Evolutionary conservation across 164 flowering plant genomes (phyloP).

Genomic region (Vitis rupestris): DNA sequence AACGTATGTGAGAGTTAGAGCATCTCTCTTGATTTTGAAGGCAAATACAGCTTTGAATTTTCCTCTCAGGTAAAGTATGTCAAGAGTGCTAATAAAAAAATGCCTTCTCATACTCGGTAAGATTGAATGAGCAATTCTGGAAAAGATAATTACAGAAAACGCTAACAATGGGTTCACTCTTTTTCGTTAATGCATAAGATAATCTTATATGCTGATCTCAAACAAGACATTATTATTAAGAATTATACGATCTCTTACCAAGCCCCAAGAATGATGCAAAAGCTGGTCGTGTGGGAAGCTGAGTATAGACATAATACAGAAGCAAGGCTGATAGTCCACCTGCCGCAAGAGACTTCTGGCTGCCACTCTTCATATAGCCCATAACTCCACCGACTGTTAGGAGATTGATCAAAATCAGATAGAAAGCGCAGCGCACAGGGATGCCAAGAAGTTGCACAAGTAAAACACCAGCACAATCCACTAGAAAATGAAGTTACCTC

Average conservation of each 20-base stretch:
- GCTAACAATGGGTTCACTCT: too few species aligned
- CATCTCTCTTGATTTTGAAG: too few species aligned
- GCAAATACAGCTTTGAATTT: too few species aligned
- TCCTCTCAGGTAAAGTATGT: too few species aligned
- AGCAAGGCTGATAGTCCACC: slow-evolving; percentile 72
- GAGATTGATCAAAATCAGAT: slow-evolving; percentile 2
- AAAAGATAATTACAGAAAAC: too few species aligned
- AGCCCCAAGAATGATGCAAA: slow-evolving; percentile 81
- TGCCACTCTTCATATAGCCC: slow-evolving; percentile 88
- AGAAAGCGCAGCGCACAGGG: neutral
- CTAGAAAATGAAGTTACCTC: slow-evolving; percentile 34
- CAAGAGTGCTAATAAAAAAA: too few species aligned
- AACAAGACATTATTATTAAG: neutral
- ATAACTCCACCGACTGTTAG: slow-evolving; percentile 80
- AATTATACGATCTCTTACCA: slow-evolving; percentile 33
- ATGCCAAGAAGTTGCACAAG: neutral
- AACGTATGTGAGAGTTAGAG: too few species aligned
- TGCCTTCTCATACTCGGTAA: too few species aligned
- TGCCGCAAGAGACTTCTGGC: slow-evolving; percentile 77
- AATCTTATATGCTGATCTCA: too few species aligned
- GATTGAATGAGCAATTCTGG: too few species aligned
- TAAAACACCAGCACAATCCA: neutral
- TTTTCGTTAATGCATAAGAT: too few species aligned
- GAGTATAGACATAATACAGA: slow-evolving; percentile 56
- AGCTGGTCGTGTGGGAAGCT: slow-evolving; percentile 72